A percentile compares a stretch with the other conserved stretches of the same genome.
phyloP scores from a whole-genome alignment of 179 eudicot species.

The Camellia oleifera region DNA sequence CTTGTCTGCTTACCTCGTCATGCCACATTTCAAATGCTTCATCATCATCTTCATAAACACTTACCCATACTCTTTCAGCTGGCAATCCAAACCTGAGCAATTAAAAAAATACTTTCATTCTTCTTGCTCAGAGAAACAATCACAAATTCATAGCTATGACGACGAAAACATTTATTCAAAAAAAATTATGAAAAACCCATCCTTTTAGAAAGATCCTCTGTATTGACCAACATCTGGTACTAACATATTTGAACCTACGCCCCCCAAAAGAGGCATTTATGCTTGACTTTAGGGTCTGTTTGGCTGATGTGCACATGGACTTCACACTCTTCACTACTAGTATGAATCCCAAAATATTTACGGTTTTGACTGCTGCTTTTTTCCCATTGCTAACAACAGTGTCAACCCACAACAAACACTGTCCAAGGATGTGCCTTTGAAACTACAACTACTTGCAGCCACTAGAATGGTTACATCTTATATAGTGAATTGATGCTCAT shows the following conservation, averaged over 20 bases:
- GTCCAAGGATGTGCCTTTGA: neutral
- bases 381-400: no score
- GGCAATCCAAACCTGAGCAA: constrained; percentile 66
- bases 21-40: constrained; percentile 91
- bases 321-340: no score
- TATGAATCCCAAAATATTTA: no score
- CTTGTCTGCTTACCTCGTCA: constrained; percentile 56
- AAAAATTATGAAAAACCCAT: no score
- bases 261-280: no score
- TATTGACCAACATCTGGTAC: no score
- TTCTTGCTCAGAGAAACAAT: neutral
- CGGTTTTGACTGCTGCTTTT: no score
- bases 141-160: neutral
- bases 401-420: neutral
- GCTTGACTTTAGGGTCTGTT: no score
- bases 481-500: neutral
- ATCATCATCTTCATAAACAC: constrained; percentile 89
- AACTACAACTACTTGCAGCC: neutral
- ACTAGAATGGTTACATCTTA: neutral
- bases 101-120: constrained; percentile 6
- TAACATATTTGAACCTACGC: no score
- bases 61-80: constrained; percentile 74
- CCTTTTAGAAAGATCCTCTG: no score
- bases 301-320: no score
- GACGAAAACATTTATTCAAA: neutral